Evolutionary conservation across 225 moss, liverwort and hornwort genomes (phyloP), one percentile per base, ranked within the genome.

Genomic region (Polytrichum commune): DNA sequence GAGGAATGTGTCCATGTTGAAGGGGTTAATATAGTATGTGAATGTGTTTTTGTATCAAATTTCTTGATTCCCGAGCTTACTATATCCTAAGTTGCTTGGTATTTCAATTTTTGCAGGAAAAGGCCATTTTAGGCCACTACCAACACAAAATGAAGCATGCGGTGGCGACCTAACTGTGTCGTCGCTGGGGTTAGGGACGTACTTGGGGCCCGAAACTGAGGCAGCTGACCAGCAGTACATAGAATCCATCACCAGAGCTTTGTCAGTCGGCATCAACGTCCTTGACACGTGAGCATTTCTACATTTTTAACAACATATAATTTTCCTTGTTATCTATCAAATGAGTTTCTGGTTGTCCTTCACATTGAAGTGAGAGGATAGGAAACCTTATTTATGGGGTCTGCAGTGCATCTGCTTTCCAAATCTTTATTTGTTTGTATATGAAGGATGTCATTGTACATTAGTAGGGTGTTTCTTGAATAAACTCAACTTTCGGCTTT

Each of bases 101-200:
- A 38, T 10, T 10, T 38, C 38, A 38, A 38, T 3, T 10, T 13
- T 38, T 38, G 38, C 38, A 90, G 76, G 81, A 58, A 82, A 79
- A 27, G 92, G 76, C 13, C 79, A 92, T 77, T 92, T 90, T 62
- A 81, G 72, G 76, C 70, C 84, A 60, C 68, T 90, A 27, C 76
- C 75, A 53, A 85, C 83, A 9, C 84, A 78, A 25, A 80, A 68
- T 65, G 77, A 82, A 72, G 79, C 53, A 20, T 38, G 38, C 38
- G 76, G 68, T 0, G 76, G 76, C 30, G 88, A 88, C 54, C 73
- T 92, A 4, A 79, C 65, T 0, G 78, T 92, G 2, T 86, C 84
- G 8, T 92, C 86, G 7, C 63, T 88, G 22, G 84, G 79, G 56
- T 71, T 90, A 62, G 84, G 81, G 64, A 88, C 88, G 5, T 82